A percentile compares a stretch with the other conserved stretches of the same genome.
Conservation (phyloP, 805 yeast genomes). For the Candida sanyiensis region DNA sequence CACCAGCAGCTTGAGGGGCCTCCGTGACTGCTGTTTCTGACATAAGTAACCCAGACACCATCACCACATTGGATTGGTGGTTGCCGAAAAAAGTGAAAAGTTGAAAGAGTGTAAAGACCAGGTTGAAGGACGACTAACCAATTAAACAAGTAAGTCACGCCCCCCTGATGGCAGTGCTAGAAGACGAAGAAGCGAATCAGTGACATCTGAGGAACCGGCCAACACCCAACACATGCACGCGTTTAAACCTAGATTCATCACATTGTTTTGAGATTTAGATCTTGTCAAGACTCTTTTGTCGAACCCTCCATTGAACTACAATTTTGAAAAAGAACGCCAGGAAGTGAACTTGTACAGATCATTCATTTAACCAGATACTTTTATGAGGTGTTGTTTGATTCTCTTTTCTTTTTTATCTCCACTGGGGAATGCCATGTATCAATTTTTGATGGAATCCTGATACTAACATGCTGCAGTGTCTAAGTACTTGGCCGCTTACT, state of each 20-base stretch:
- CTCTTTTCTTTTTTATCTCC: too few relatives aligned
- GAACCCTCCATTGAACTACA: too few relatives aligned
- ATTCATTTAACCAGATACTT: too few relatives aligned
- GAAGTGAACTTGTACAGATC: too few relatives aligned
- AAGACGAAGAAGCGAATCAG: not conserved
- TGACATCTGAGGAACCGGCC: not conserved
- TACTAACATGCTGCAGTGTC: slow-evolving; percentile 20
- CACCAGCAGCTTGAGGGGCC: not conserved
- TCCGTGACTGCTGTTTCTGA: not conserved
- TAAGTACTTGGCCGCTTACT: slow-evolving; percentile 99
- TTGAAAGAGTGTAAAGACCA: not conserved
- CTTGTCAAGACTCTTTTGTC: too few relatives aligned
- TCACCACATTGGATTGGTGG: not conserved
- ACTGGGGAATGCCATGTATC: too few relatives aligned
- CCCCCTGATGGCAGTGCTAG: not conserved
- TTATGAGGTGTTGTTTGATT: too few relatives aligned
- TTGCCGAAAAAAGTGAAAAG: slow-evolving; percentile 12
- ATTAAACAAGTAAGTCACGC: slow-evolving; percentile 10
- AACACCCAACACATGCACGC: not conserved
- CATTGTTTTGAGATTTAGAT: too few relatives aligned
- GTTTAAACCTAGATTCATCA: too few relatives aligned
- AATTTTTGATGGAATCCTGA: slow-evolving; percentile 13
- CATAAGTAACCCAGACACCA: slow-evolving; percentile 7
- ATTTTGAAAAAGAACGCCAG: too few relatives aligned
- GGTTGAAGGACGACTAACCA: not conserved